Evolutionary conservation across 345 rosid genomes (phyloP).

Genomic region (Salix arbutifolia): DNA sequence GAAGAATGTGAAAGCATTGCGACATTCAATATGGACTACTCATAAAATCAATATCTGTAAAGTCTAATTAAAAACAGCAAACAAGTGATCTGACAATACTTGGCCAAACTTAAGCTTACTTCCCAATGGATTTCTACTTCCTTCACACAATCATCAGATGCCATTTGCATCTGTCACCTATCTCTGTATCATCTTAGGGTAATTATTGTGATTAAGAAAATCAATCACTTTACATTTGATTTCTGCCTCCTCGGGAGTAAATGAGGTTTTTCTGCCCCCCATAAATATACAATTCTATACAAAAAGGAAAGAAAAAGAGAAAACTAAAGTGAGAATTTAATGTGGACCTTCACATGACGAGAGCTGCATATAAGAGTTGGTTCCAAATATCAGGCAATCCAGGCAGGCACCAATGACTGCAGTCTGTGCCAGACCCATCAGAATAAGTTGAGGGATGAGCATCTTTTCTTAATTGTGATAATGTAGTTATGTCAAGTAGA

Average conservation of each 20-base stretch:
- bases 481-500: constrained; percentile 74
- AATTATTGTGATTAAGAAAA: constrained; percentile 17
- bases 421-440: constrained; percentile 51
- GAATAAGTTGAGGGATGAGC: constrained; percentile 80
- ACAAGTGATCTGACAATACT: neutral
- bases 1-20: neutral
- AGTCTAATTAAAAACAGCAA: neutral
- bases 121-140: neutral
- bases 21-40: neutral
- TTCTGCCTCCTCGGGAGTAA: constrained; percentile 11
- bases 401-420: constrained; percentile 98
- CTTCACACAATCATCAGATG: constrained; percentile 2
- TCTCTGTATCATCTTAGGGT: neutral
- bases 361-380: constrained; percentile 85
- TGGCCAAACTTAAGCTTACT: neutral
- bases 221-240: constrained; percentile 39
- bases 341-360: constrained; percentile 38
- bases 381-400: constrained; percentile 97
- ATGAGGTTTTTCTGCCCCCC: constrained; percentile 6
- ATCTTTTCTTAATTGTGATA: constrained; percentile 85
- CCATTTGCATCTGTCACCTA: neutral
- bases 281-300: constrained; percentile 15
- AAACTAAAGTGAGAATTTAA: neutral
- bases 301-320: neutral
- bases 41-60: neutral